Conservation (phyloP, 495 filamentous ascomycete genomes). For the Hamigera avellanea region DNA sequence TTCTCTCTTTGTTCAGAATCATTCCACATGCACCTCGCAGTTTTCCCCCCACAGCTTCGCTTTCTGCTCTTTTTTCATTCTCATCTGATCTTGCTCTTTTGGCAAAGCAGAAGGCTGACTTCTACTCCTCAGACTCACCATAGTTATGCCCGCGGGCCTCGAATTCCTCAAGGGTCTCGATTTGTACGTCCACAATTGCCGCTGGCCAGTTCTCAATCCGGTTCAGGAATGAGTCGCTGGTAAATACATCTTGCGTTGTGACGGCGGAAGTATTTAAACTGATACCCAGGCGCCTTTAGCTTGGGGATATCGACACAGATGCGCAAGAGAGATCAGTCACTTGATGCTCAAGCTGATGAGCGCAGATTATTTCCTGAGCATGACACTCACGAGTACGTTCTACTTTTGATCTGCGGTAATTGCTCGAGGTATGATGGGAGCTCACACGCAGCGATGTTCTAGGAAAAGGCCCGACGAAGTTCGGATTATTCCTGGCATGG, state of each 20-base stretch:
- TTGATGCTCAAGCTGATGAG: constrained; percentile 12
- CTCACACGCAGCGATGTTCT: constrained; percentile 5
- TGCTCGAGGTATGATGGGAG: background rate
- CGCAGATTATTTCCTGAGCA: constrained; percentile 11
- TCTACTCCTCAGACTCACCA: constrained; percentile 2
- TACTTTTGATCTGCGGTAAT: too few relatives aligned
- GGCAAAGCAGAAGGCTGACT: too few relatives aligned
- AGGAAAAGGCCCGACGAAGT: constrained; percentile 11
- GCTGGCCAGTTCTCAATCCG: constrained; percentile 10
- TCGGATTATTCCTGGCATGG: constrained; percentile 11
- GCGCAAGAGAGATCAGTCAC: constrained; percentile 6
- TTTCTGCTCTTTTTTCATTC: too few relatives aligned
- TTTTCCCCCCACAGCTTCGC: too few relatives aligned
- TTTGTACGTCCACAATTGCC: constrained; percentile 15
- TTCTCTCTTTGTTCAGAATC: too few relatives aligned
- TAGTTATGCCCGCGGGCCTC: constrained; percentile 22
- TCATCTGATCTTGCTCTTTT: too few relatives aligned
- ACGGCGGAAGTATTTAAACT: background rate
- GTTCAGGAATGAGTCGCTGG: constrained; percentile 17
- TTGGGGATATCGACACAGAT: constrained; percentile 9
- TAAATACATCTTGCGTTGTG: constrained; percentile 12
- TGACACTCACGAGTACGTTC: constrained; percentile 7
- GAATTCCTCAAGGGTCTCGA: constrained; percentile 7
- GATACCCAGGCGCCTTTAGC: constrained; percentile 2
- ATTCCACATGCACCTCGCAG: too few relatives aligned